Conservation (phyloP, 208 protist genomes). For the Trichomonas vaginalis region DNA sequence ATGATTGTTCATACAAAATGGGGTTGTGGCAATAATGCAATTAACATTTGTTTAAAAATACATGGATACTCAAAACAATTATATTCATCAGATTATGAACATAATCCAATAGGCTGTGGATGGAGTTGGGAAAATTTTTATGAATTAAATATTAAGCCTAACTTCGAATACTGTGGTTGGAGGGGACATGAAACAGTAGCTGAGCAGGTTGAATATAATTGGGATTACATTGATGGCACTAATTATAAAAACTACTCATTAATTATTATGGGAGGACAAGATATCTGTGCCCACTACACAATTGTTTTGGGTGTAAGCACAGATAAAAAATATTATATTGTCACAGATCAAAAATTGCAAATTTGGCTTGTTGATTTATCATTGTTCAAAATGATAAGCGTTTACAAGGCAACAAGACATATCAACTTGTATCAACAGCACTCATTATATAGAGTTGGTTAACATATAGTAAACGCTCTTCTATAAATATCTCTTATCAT, state of each 20-base stretch:
- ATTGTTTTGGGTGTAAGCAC: background rate
- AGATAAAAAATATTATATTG: background rate
- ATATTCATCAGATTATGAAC: background rate
- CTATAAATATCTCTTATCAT: background rate
- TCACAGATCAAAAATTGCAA: background rate
- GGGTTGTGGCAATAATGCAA: background rate
- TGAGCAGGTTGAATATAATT: background rate
- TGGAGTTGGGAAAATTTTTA: background rate
- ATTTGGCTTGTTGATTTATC: background rate
- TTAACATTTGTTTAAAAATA: constrained; percentile 4
- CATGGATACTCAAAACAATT: background rate
- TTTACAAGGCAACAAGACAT: background rate
- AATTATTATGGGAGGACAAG: background rate
- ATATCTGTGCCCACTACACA: background rate
- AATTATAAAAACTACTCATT: background rate
- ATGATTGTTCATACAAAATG: background rate
- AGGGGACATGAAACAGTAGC: background rate
- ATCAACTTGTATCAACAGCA: background rate
- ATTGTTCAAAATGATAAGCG: background rate
- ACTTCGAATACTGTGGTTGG: background rate
- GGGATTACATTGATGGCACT: background rate
- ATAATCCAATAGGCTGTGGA: background rate
- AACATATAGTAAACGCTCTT: background rate
- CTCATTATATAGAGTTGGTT: background rate
- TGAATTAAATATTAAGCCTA: background rate